Evolutionary conservation across 2,329 filamentous ascomycete species (phyloP).

Genomic region (Zasmidium citrigriseum): DNA sequence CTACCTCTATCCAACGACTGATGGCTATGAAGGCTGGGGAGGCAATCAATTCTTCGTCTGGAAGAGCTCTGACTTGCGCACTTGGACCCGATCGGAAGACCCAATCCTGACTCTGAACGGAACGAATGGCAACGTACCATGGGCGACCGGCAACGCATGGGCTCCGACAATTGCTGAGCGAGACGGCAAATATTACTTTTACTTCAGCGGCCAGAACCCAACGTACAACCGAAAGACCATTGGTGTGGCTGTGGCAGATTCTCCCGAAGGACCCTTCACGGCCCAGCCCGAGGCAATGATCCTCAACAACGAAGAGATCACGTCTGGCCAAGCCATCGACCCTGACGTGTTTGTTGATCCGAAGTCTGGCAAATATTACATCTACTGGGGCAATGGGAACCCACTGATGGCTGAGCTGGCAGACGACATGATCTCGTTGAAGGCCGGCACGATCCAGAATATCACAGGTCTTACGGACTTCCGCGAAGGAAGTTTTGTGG

Average conservation of each 20-base stretch:
- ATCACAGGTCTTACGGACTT: constrained; percentile 45
- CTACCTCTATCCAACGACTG: constrained; percentile 52
- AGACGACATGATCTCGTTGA: constrained; percentile 51
- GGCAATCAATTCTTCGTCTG: constrained; percentile 52
- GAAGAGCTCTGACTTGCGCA: constrained; percentile 47
- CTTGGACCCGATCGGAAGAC: constrained; percentile 44
- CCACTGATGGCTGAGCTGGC: constrained; percentile 46
- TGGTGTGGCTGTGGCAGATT: constrained; percentile 29
- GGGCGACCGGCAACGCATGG: constrained; percentile 42
- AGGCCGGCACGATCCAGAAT: constrained; percentile 36
- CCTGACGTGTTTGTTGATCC: constrained; percentile 30
- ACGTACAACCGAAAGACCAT: constrained; percentile 32
- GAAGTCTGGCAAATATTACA: constrained; percentile 27
- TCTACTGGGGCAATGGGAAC: constrained; percentile 42
- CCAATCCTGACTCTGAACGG: constrained; percentile 51
- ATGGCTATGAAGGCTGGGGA: constrained; percentile 48
- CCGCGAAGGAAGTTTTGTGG: constrained; percentile 47
- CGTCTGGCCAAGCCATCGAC: constrained; percentile 31
- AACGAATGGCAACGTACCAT: constrained; percentile 43
- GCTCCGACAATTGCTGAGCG: constrained; percentile 30
- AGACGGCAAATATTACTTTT: constrained; percentile 33
- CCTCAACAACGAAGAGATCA: constrained; percentile 28
- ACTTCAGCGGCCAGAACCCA: constrained; percentile 34
- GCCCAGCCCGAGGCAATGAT: constrained; percentile 30
- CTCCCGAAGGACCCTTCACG: constrained; percentile 29